Base-by-base conservation (phyloP, 2,329 filamentous ascomycete species). In the Ambrosiella beaveri region DNA sequence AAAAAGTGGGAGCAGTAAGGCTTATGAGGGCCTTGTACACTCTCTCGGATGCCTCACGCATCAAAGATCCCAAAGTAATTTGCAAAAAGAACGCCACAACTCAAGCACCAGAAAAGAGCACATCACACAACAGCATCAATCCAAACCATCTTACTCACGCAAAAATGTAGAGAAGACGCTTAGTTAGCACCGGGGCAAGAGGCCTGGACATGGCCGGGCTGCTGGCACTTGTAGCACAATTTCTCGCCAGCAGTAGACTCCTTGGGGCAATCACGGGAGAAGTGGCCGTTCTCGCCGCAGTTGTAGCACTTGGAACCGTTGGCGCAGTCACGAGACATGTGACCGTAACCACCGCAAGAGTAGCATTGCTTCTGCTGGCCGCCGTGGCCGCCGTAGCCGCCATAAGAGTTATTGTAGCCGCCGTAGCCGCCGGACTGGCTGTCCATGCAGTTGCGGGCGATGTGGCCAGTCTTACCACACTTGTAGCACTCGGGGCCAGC, bases 261-360 rank as follows among this genome's bases (percentile, higher is more conserved):
- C 70, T 91, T 90, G 66, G 90, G 86, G 80, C 93, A 98, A 73
- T 98, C 93, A 64, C 91, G 86, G 64, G 87, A 94, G 71, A 96
- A 82, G 74, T 97, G 91, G 62, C 93, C 91, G 65, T 91, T 86
- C 77, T 96, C 89, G 68, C 81, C 81, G 65, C 93, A 97, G 82
- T 96, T 96, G 84, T 97, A 98, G 85, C 93, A 98, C 80, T 97
- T 97, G 79, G 94, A 91, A 68, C 93, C 93, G 73, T 97, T 94
- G 66, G 91, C 94, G 75, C 93, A 98, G 75, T 97, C 93, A 78
- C 90, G 86, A 69, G 87, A 90, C 86, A 95, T 91, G 78, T 98
- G 93, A 68, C 91, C 91, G 70, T 88, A 90, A 64, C 93, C 93
- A 66, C 93, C 93, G 75, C 93, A 97, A 50, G 89, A 95, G 80